Percentiles rank a stretch among this genome's conserved stretches.
These are phyloP conservation scores for Debaryomyces sp. DNA, from an alignment of 1,139 yeast species.

Conservation along the genomic window DNA sequence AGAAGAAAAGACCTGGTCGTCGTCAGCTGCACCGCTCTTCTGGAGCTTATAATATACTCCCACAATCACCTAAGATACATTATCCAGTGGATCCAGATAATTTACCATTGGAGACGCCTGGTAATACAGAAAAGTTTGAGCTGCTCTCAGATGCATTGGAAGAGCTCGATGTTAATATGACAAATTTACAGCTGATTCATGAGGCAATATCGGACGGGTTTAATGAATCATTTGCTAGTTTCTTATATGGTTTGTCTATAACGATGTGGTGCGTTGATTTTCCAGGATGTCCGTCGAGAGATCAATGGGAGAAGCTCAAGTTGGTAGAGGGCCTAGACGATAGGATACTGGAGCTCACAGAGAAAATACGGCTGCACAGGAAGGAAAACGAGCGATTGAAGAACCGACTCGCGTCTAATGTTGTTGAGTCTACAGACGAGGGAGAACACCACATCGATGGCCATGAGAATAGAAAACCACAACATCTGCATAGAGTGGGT, in stretches of 20 bases:
- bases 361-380: conserved; percentile 24
- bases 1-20: conserved; percentile 15
- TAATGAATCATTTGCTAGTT: conserved; percentile 65
- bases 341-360: conserved; percentile 25
- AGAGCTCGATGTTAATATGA: conserved; percentile 52
- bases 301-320: conserved; percentile 37
- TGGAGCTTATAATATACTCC: conserved; percentile 38
- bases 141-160: conserved; percentile 56
- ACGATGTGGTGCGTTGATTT: conserved; percentile 72
- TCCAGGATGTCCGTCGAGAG: conserved; percentile 42
- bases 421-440: background rate
- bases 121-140: conserved; percentile 35
- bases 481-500: background rate
- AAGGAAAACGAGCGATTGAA: conserved; percentile 31
- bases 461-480: background rate
- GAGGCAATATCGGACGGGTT: conserved; percentile 51
- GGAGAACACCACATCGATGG: conserved; percentile 1
- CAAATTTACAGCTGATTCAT: conserved; percentile 50
- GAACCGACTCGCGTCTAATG: conserved; percentile 13
- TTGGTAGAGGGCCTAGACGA: conserved; percentile 28
- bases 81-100: conserved; percentile 45
- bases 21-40: conserved; percentile 44
- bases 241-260: conserved; percentile 61
- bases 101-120: conserved; percentile 39
- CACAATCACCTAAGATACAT: conserved; percentile 47